Percentiles rank a stretch among this genome's conserved stretches.
Conservation (phyloP, 495 filamentous ascomycete species). For the Hypoxylon rickii region DNA sequence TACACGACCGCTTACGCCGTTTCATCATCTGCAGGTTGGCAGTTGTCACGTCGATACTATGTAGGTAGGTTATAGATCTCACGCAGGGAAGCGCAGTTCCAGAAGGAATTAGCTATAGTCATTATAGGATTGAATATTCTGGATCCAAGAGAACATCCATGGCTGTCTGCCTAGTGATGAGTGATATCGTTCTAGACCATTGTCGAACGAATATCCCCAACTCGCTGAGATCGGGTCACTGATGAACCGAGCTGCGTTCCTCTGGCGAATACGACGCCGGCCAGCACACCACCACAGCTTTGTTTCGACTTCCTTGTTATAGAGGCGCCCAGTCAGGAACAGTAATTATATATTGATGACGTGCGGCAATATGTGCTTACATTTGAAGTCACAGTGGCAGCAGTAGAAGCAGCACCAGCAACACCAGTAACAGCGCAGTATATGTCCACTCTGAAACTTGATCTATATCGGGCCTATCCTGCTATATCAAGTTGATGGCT, state of each 20-base stretch:
- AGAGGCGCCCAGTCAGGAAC: too few species aligned
- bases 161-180: too few species aligned
- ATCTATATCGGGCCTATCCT: slow-evolving; percentile 10
- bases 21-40: slow-evolving; percentile 29
- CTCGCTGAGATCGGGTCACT: slow-evolving; percentile 23
- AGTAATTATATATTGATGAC: too few species aligned
- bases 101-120: slow-evolving; percentile 8
- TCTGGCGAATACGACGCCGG: slow-evolving; percentile 1
- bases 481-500: slow-evolving; percentile 7
- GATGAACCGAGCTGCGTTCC: slow-evolving; percentile 14
- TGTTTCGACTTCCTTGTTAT: slow-evolving; percentile 18
- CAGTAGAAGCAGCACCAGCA: too few species aligned
- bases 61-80: slow-evolving; percentile 16
- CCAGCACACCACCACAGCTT: slow-evolving; percentile 16
- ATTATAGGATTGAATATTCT: slow-evolving; percentile 26
- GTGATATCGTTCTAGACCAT: slow-evolving; percentile 6
- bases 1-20: slow-evolving; percentile 24
- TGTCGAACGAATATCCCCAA: slow-evolving; percentile 15
- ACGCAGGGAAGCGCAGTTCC: slow-evolving; percentile 14
- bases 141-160: slow-evolving; percentile 9
- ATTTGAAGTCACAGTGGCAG: slow-evolving; percentile 3
- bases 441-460: not conserved
- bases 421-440: not conserved
- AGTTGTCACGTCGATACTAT: slow-evolving; percentile 5
- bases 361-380: slow-evolving; percentile 8